Base-by-base conservation (phyloP, 176 grass and related monocot genomes). In the Puccinellia tenuiflora region DNA sequence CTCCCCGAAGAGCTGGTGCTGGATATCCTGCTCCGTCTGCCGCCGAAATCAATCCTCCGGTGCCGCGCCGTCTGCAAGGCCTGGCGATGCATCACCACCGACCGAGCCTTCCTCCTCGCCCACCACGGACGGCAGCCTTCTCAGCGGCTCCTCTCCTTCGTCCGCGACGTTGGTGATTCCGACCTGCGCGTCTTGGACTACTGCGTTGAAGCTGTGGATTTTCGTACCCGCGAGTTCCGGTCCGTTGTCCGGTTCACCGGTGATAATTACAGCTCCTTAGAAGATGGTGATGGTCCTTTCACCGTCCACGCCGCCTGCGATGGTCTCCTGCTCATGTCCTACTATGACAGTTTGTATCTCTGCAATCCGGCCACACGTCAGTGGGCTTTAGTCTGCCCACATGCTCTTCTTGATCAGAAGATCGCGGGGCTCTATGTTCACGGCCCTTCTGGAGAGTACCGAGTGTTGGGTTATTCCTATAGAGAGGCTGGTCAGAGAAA, bases 331-430 rank as follows among this genome's bases (percentile, higher is more conserved):
- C 65, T 79, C 38, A 64, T 80, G 67, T 52, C 84, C 43, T 73
- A 52, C 42, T 6, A 21, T 10, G 60, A 22, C 1, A 4, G 5
- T 16, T 62, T 86, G 16, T 60, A 79, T 34, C 22, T 86, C 42
- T 86, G 84, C 67, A 86, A 86, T n/a, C 84, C 76, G 8, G 57
- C 76, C 15, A 86, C 84, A 5, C 66, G 84, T n/a, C 40, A 86
- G 40, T 79, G 66, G 84, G 31, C 31, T 37, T 66, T 9, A 66
- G n/a, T 86, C 76, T 29, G 26, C 9, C 52, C 76, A 11, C 53
- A 52, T 0, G 21, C 9, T 12, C n/a, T 79, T 60, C 6, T 21
- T 11, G 21, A 38, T 42, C 64, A 72, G 40, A 85, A 4, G 9
- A 33, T 79, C 4, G 63, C 63, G 2, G 63, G 63, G 3, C 63